Base-by-base conservation (phyloP, 2,329 filamentous ascomycete genomes). In the Massarina eburnea region DNA sequence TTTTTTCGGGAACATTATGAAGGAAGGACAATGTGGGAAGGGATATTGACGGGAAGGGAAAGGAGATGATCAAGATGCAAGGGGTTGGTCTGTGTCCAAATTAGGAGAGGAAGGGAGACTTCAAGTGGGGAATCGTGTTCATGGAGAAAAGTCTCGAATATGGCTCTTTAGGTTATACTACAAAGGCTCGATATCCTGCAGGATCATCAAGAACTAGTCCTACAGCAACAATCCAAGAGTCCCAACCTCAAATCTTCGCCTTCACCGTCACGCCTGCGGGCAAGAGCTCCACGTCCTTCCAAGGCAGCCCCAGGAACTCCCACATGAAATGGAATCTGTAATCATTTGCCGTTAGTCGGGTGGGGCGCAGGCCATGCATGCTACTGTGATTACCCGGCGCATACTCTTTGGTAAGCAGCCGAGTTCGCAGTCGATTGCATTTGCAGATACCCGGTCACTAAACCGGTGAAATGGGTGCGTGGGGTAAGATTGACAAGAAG, bases 281-380 rank as follows among this genome's bases (percentile, higher is more conserved):
- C 41, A 80, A 59, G 43, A 83, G 59, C 49, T 73, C 71, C 18
- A 86, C 58, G 46, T 83, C 80, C 48, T 74, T 76, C 63, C 77
- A 83, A 4, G 80, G 80, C 37, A 90, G 56, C 0, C 75, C 83
- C 35, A 91, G 65, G 61, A 81, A 86, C 46, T 80, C 73, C 71
- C 85, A 91, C 55, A 91, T 79, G 57, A 81, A 86, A 54, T 84
- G 79, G 66, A 84, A 88, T 46, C 85, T 83, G 36, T 15, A 30
- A 30, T 14, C 12, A 30, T 14, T 14, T 21, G 32, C 38, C 36
- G 46, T 56, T 50, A 65, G 55, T 51, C 17, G 18, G 17, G 29
- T 33, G 21, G 24, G 10, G 24, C 24, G 12, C 27, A 5, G 12
- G 4, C n/a, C n/a, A n/a, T n/a, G n/a, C n/a, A n/a, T n/a, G n/a